Base-by-base conservation (phyloP, 2,329 filamentous ascomycete species). In the Nigrograna mackinnonii region DNA sequence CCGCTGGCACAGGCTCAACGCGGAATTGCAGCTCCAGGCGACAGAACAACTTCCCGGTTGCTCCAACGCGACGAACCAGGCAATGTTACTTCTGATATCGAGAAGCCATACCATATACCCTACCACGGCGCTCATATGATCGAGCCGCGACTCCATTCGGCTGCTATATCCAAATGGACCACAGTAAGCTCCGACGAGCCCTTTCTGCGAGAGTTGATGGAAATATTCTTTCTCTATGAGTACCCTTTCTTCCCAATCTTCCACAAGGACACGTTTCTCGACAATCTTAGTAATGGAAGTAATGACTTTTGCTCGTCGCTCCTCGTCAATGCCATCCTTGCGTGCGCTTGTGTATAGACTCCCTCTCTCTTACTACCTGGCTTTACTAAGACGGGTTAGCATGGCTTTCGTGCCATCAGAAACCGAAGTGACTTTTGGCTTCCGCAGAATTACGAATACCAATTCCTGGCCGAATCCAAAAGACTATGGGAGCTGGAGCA, bases 381-480 rank as follows among this genome's bases (percentile, higher is more conserved):
- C n/a, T n/a, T n/a, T n/a, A n/a, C n/a, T n/a, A n/a, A n/a, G n/a
- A n/a, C n/a, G n/a, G n/a, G n/a, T n/a, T 28, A 28, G 24, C 24
- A 28, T 14, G 24, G 24, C 24, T 12, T 28, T 14, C 2, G 14
- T 12, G 14, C 11, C 14, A 12, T 28, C 3, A 28, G 14, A 14
- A 28, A 28, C 14, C 24, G 24, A 11, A n/a, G n/a, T 14, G 40
- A 47, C 11, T 48, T 49, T 18, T 55, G 52, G 49, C 43, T 50
- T 31, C 49, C 52, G 12, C 33, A 49, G 5, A 52, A 44, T 33
- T 41, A 55, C 12, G 41, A 40, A 6, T 52, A 50, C 19, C 44
- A 43, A n/a, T 57, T 58, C 18, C 42, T 57, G 9, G 48, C 54
- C n/a, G 54, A 58, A 43, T 49, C 55, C 16, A 57, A 49, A 32